Base-by-base conservation (phyloP, 2,329 filamentous ascomycete genomes). In the Sphaerulina musiva region DNA sequence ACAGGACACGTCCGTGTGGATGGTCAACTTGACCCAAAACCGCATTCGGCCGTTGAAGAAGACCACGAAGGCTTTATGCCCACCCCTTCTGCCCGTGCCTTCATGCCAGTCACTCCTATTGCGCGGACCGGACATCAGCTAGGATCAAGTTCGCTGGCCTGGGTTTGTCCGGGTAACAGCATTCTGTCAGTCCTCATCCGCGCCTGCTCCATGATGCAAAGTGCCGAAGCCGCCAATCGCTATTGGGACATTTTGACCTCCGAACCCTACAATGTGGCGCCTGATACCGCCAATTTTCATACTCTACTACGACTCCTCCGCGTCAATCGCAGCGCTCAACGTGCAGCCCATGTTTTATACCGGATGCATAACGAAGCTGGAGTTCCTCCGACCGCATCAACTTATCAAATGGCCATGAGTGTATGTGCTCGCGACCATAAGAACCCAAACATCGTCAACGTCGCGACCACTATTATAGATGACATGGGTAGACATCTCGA, bases 231-330 rank as follows among this genome's bases (percentile, higher is more conserved):
- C n/a, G 86, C 83, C n/a, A 72, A 79, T 49, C 78, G 78, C 32
- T 97, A 96, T 70, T 97, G 91, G 91, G 75, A 85, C 14, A 67
- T 85, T 5, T 74, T 96, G 54, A 87, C 85, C 6, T 67, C 70
- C 29, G 68, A 75, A 1, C 70, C 76, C 10, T 78, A 82, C 67
- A 72, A 72, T n/a, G 72, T 96, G 55, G 67, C 74, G 2, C 90
- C 92, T 0, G 91, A 96, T 67, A 64, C 74, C 7, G 78, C 84
- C 59, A 90, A 89, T 66, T 86, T 84, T 72, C 76, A 83, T 59
- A 75, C 77, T 59, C 84, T 89, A 64, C 76, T 96, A 12, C 79
- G 81, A 50, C 69, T 87, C 41, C 78, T 93, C 36, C 81, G 83
- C 48, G 69, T 79, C 34, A 82, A 80, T 41, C 84, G 85, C 55